Conservation (phyloP, 305 asterid species). For the Fraxinus paxiana region DNA sequence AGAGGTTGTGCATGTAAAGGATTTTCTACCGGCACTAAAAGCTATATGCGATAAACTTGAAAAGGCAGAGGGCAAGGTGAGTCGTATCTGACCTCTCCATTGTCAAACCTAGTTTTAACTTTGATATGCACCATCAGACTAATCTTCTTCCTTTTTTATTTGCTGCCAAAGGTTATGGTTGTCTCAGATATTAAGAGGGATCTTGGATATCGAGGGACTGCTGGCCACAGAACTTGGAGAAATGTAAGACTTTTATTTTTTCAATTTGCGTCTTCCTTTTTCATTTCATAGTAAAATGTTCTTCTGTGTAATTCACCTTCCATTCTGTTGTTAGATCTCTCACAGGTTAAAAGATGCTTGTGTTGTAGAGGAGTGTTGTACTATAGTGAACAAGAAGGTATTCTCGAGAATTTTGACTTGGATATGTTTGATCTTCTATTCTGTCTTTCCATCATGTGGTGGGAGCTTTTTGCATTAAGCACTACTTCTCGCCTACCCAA, state of each 20-base stretch:
- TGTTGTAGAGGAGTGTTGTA: slow-evolving; percentile 63
- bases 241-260: slow-evolving; percentile 35
- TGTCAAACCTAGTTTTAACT: slow-evolving; percentile 17
- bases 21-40: slow-evolving; percentile 69
- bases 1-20: slow-evolving; percentile 66
- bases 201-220: slow-evolving; percentile 66
- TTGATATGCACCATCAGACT: slow-evolving; percentile 19
- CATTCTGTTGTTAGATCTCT: slow-evolving; percentile 13
- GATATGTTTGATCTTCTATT: slow-evolving; percentile 10
- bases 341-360: slow-evolving; percentile 65
- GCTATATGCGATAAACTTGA: slow-evolving; percentile 82
- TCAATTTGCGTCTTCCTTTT: slow-evolving; percentile 2
- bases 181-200: slow-evolving; percentile 75
- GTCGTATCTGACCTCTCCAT: slow-evolving; percentile 26
- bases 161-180: slow-evolving; percentile 65
- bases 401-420: slow-evolving; percentile 24
- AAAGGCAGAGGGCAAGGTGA: slow-evolving; percentile 77
- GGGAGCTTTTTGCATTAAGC: slow-evolving; percentile 7
- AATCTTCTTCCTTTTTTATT: neutral
- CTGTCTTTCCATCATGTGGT: slow-evolving; percentile 17
- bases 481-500: neutral
- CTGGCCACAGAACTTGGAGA: slow-evolving; percentile 89
- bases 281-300: slow-evolving; percentile 9
- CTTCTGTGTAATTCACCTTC: slow-evolving; percentile 23
- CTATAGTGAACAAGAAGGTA: slow-evolving; percentile 70